These are phyloP conservation scores for Neoscytalidium dimidiatum DNA, from an alignment of 2,329 filamentous ascomycete species.

Conservation along the genomic window DNA sequence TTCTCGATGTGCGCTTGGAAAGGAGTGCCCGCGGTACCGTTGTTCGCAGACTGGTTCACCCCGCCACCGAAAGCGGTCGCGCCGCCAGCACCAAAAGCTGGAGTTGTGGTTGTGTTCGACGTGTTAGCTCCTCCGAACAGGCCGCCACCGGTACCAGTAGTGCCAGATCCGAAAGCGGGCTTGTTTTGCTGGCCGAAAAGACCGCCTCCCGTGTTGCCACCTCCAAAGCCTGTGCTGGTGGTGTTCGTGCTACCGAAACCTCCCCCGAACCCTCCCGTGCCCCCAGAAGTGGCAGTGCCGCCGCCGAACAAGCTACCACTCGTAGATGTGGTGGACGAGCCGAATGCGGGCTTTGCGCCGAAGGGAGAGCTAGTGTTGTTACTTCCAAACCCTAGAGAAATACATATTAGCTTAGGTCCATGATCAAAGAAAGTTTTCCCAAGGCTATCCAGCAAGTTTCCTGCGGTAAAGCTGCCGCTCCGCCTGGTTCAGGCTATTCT, in stretches of 20 bases:
- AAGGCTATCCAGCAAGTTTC: neutral
- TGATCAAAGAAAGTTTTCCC: neutral
- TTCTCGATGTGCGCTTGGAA: constrained; percentile 75
- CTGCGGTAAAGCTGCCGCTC: neutral
- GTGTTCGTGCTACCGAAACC: constrained; percentile 21
- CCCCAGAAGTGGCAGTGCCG: constrained; percentile 20
- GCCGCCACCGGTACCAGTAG: constrained; percentile 28
- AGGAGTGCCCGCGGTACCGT: constrained; percentile 65
- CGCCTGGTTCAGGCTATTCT: neutral
- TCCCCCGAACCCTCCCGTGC: constrained; percentile 33
- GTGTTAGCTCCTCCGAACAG: constrained; percentile 43
- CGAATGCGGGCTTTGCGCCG: constrained; percentile 24
- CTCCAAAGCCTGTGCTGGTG: constrained; percentile 23
- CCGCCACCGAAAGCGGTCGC: constrained; percentile 44
- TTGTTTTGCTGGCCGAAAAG: constrained; percentile 43
- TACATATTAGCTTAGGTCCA: neutral
- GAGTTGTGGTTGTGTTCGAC: neutral
- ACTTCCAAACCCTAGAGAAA: constrained; percentile 21
- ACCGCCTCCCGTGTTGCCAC: constrained; percentile 35
- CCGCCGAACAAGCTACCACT: constrained; percentile 30
- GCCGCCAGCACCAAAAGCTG: constrained; percentile 43
- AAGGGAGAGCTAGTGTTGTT: constrained; percentile 26
- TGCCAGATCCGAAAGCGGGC: constrained; percentile 53
- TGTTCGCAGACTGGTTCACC: constrained; percentile 46
- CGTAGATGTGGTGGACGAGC: constrained; percentile 23